Evolutionary conservation across 2,329 filamentous ascomycete genomes (phyloP), one percentile per base, ranked within the genome.

Genomic region (Colletotrichum sp.): DNA sequence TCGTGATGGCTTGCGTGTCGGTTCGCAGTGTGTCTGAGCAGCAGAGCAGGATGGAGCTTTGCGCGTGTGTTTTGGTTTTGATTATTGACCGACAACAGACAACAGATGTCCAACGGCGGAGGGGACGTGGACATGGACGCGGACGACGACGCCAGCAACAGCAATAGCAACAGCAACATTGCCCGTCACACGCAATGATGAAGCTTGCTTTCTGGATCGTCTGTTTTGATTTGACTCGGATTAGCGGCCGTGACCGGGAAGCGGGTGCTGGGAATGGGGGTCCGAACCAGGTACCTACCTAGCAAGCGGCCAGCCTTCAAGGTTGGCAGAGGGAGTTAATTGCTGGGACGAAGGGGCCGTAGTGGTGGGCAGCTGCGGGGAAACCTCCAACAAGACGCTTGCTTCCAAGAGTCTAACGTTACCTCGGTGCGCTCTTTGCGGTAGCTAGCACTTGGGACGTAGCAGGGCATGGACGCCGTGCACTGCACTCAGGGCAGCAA

Each of bases 121-220:
- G 68, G 49, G 62, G 78, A 44, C n/a, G 68, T 16, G 16, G 68
- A 34, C 57, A 79, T 81, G 80, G 80, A 80, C 36, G 73, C 76
- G 28, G 79, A 78, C 49, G 65, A 79, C 44, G n/a, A 52, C 44
- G n/a, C 44, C 44, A 52, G 44, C 44, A 52, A 52, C 44, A 52
- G 44, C 44, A 52, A 21, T 13, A 73, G 44, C 72, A 52, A 24
- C 13, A 71, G 44, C 72, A 24, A 59, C 60, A 71, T 59, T 44
- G 44, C 32, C 44, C 59, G n/a, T 62, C 34, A 30, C 39, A 65
- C 69, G 39, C 32, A 73, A 28, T 30, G n/a, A 21, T 10, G 59
- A 76, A 69, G 74, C 74, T 76, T 76, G 36, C 24, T 62, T 21
- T 67, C 65, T 30, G 73, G 39, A 68, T 72, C 72, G 34, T 72